phyloP scores from a whole-genome alignment of 2,329 filamentous ascomycete genomes.

The Penicillium aurantiogriseum region DNA sequence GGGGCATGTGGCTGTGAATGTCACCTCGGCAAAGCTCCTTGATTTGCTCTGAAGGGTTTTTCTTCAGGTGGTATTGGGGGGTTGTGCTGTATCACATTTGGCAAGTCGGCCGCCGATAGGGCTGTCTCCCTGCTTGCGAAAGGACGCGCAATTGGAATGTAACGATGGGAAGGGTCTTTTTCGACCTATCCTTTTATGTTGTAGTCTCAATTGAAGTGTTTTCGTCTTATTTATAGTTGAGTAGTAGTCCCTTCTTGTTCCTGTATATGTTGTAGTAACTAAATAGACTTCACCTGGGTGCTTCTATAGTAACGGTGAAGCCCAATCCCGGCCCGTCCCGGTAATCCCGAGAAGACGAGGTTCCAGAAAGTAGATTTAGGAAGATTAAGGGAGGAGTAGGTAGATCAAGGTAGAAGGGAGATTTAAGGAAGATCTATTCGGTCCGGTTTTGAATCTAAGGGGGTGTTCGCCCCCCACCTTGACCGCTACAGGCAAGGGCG shows the following conservation, averaged over 20 bases:
- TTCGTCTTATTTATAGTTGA: not conserved
- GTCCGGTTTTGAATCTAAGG: not conserved
- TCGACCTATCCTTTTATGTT: not conserved
- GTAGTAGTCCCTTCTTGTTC: not conserved
- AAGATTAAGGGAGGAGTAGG: not conserved
- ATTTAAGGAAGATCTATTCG: not conserved
- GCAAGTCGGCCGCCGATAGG: conserved; percentile 3
- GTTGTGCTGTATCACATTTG: not conserved
- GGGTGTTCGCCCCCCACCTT: not conserved
- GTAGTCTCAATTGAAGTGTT: not conserved
- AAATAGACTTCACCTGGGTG: not conserved
- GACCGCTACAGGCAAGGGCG: conserved; percentile 8
- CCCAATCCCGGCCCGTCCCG: conserved; percentile 12
- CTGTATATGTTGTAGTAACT: not conserved
- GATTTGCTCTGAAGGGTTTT: not conserved
- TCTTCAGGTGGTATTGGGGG: not conserved
- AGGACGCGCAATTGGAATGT: conserved; percentile 19
- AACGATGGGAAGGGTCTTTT: conserved; percentile 2
- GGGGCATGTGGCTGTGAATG: not conserved
- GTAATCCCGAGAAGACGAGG: conserved; percentile 2
- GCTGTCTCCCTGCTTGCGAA: conserved; percentile 10
- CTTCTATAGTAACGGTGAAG: not conserved
- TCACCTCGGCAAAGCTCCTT: conserved; percentile 8
- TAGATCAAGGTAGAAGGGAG: not conserved
- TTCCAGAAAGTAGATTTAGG: too few species aligned